Evolutionary conservation across 495 filamentous ascomycete genomes (phyloP), one percentile per base, ranked within the genome.

Genomic region (Podospora pseudoanserina): DNA sequence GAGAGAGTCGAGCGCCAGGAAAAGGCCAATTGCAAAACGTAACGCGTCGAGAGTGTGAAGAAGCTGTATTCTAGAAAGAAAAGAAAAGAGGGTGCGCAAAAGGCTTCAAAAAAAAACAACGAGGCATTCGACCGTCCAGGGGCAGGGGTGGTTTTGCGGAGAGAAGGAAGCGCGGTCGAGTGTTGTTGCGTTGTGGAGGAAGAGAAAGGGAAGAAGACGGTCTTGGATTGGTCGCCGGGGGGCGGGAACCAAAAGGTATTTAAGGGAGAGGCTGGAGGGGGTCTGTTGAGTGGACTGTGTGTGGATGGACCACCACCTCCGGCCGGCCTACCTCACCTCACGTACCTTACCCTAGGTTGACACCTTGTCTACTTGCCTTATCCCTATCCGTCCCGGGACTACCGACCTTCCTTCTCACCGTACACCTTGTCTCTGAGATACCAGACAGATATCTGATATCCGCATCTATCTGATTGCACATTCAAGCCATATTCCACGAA

Each of bases 241-340:
- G 65, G 68, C 49, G 61, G 56, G 26, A 30, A 60, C 4, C 60
- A 28, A n/a, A 56, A 44, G 26, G 68, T 67, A 67, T 70, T 70
- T 67, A 66, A 67, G 49, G 65, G 61, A 67, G 65, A 53, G 63
- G 28, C 57, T 28, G 56, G 60, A 19, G 20, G 18, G 58, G 27
- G 53, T 15, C 23, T 49, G 39, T 19, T 58, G 55, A 58, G 55
- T 58, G 55, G n/a, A 26, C n/a, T 58, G 23, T 58, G n/a, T 58
- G 55, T 58, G 55, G 55, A 58, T 58, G 55, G 55, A 26, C 55
- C 55, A 20, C 23, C 55, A 19, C 23, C n/a, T 58, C 55, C 55
- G 55, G 39, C 39, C 13, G 39, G 39, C 39, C 39, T 49, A 49
- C 39, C 39, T 49, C 39, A 49, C 39, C 23, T 23, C 23, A 23